A percentile compares a stretch with the other conserved stretches of the same genome.
These are phyloP conservation scores for Piper betle DNA, from an alignment of 164 flowering plant species.

Conservation along the genomic window DNA sequence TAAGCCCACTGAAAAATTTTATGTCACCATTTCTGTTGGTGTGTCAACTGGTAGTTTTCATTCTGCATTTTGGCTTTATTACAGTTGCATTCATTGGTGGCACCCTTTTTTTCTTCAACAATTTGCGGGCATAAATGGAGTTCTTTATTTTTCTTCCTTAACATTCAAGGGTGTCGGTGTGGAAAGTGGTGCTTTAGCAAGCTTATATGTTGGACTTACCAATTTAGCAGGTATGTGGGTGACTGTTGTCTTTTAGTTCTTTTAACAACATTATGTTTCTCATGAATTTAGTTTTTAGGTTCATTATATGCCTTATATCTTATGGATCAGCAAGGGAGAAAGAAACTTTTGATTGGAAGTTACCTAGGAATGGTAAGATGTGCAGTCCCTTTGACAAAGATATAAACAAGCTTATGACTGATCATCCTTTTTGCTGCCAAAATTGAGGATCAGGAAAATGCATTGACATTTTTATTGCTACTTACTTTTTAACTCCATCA, in stretches of 20 bases:
- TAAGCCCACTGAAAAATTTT: no score
- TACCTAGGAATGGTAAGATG: slow-evolving; percentile 76
- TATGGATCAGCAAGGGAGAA: slow-evolving; percentile 69
- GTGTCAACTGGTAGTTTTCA: background rate
- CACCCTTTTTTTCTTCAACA: slow-evolving; percentile 72
- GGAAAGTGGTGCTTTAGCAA: slow-evolving; percentile 47
- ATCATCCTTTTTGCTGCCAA: no score
- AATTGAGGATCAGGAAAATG: no score
- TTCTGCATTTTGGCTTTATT: no score
- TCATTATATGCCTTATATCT: slow-evolving; percentile 53
- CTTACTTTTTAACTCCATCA: no score
- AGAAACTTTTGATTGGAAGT: slow-evolving; percentile 69
- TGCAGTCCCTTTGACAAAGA: background rate
- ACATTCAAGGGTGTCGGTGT: slow-evolving; percentile 72
- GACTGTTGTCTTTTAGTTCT: background rate
- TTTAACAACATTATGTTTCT: slow-evolving; percentile 5
- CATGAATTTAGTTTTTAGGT: slow-evolving; percentile 30
- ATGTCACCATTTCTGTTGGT: no score
- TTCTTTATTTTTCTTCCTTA: slow-evolving; percentile 76
- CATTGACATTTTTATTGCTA: no score
- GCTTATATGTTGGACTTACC: slow-evolving; percentile 55
- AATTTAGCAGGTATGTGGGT: slow-evolving; percentile 58
- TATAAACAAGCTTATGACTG: no score
- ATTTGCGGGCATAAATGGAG: slow-evolving; percentile 84
- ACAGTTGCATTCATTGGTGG: slow-evolving; percentile 79